Conservation (phyloP, 805 yeast species). For the Saturnispora halmiae region DNA sequence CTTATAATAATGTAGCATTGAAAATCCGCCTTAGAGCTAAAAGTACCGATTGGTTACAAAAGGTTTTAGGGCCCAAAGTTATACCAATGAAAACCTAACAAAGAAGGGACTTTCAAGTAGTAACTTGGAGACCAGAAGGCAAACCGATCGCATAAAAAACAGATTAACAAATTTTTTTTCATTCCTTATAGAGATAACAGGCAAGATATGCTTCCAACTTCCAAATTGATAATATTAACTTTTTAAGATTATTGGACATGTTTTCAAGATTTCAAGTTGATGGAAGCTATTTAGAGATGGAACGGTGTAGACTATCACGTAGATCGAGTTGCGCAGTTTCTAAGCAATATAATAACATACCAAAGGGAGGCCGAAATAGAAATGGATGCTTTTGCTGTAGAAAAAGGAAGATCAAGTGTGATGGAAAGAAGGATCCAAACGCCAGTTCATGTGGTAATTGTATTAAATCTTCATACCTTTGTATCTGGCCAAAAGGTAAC, state of each 20-base stretch:
- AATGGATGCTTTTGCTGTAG: slow-evolving; percentile 24
- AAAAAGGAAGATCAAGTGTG: slow-evolving; percentile 23
- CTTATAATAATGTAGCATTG: too few species aligned
- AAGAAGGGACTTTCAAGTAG: neutral
- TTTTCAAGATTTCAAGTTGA: neutral
- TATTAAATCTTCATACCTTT: slow-evolving; percentile 8
- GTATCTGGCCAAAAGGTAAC: slow-evolving; percentile 18
- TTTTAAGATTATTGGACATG: too few species aligned
- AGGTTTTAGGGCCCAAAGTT: too few species aligned
- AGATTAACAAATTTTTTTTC: too few species aligned
- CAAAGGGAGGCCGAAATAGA: slow-evolving; percentile 8
- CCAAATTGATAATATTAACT: neutral
- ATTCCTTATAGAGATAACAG: neutral
- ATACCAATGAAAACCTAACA: too few species aligned
- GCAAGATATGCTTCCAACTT: neutral
- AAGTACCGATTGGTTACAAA: too few species aligned
- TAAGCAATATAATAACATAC: neutral
- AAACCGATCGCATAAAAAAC: too few species aligned
- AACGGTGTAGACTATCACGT: neutral
- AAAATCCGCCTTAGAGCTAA: too few species aligned
- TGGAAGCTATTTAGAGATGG: neutral
- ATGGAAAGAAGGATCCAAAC: slow-evolving; percentile 16
- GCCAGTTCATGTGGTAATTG: slow-evolving; percentile 15
- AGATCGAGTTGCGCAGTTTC: neutral
- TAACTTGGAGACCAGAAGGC: too few species aligned